Conservation (phyloP, 2,329 filamentous ascomycete species). For the Sphaerulina musiva region DNA sequence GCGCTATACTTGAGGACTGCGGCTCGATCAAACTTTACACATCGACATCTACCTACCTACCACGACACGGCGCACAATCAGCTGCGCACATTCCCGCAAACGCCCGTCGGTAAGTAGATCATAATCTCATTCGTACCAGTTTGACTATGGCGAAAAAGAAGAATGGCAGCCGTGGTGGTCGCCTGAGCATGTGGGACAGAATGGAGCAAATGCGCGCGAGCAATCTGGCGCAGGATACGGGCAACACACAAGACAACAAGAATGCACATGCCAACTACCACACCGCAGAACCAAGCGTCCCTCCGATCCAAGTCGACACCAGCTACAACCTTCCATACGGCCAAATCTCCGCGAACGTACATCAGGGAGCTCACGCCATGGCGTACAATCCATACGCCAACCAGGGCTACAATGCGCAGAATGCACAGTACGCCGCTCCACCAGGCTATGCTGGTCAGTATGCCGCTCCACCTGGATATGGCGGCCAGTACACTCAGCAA, state of each 20-base stretch:
- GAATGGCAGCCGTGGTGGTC: not conserved
- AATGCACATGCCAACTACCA: conserved; percentile 6
- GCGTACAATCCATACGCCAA: conserved; percentile 19
- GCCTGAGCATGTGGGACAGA: not conserved
- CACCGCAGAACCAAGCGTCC: not conserved
- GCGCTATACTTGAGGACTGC: no score
- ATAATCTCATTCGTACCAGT: not conserved
- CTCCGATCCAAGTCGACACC: no score
- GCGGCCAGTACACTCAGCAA: conserved; percentile 27
- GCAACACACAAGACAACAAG: not conserved
- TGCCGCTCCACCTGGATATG: conserved; percentile 20
- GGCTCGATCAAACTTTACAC: no score
- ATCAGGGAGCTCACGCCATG: not conserved
- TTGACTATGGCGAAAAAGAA: not conserved
- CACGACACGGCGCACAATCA: not conserved
- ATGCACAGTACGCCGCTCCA: conserved; percentile 19
- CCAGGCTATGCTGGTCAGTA: conserved; percentile 27
- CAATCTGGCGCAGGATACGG: not conserved
- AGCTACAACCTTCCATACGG: not conserved
- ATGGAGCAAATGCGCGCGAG: not conserved
- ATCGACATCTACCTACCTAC: no score
- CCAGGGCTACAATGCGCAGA: conserved; percentile 16
- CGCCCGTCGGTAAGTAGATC: not conserved
- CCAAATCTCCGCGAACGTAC: not conserved
- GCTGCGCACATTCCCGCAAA: not conserved